Base-by-base conservation (phyloP, 345 rosid species). In the Aquilaria malaccensis region DNA sequence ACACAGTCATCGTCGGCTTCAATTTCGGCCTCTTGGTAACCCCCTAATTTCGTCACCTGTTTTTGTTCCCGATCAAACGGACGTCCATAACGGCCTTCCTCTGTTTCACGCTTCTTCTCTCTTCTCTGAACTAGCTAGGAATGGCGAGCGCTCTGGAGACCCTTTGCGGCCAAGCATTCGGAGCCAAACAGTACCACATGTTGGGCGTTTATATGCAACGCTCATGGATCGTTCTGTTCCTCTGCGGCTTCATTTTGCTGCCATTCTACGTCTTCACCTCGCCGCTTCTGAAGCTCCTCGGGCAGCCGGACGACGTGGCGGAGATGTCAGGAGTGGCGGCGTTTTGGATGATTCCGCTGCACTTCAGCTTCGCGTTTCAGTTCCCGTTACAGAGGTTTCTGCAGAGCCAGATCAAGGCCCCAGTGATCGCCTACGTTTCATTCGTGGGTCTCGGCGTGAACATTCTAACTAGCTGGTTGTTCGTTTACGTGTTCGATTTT, bases 141-240 rank as follows among this genome's bases (percentile, higher is more conserved):
- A 87, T 84, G 95, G 95, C 95, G 41, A 84, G 90, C 56, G 88
- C 94, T 32, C 67, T 86, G 50, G 94, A 84, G 58, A 86, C 94
- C 33, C 67, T 84, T 1, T 84, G 94, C 33, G 90, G 95, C 13
- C 95, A 87, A 77, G 90, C 90, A 29, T 84, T 77, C 65, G 95
- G 95, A n/a, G 90, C 88, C 0, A 78, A 76, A 56, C 77, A 64
- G 3, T 79, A 79, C 69, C 59, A 77, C 13, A 80, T 80, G 90
- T 58, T 87, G 41, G 95, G 95, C 15, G 69, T 84, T 0, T 87
- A 87, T 73, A 67, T 82, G 84, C 95, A 87, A 49, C 76, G 90
- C 37, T 84, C 95, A 49, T 87, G 88, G 85, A 84, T 84, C 14
- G 83, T 82, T 6, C 66, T 84, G 1, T 66, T 73, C 70, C 30